phyloP scores from a whole-genome alignment of 257 asterid species.

The Solanum virginianum region DNA sequence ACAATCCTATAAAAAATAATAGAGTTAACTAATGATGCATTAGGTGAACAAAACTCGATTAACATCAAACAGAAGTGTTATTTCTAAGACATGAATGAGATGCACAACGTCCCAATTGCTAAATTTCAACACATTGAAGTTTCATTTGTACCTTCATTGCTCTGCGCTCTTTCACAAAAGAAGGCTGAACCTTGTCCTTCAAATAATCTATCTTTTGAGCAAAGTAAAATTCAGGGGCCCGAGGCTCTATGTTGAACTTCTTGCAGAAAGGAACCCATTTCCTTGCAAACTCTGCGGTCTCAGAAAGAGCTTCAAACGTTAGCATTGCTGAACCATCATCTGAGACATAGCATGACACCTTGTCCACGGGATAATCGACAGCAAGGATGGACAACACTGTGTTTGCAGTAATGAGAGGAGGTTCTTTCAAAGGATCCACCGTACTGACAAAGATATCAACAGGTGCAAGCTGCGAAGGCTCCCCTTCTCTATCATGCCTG shows the following conservation, averaged over 20 bases:
- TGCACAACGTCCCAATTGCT: background rate
- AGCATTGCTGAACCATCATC: constrained; percentile 77
- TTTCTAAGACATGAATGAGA: background rate
- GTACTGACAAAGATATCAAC: constrained; percentile 66
- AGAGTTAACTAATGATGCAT: background rate
- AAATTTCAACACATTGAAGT: background rate
- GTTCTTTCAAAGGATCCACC: constrained; percentile 72
- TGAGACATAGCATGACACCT: constrained; percentile 59
- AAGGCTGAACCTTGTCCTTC: constrained; percentile 67
- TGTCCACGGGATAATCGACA: constrained; percentile 65
- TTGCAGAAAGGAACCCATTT: constrained; percentile 74
- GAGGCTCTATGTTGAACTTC: constrained; percentile 52
- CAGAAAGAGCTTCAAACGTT: constrained; percentile 59
- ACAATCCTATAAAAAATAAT: background rate
- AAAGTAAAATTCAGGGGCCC: constrained; percentile 67
- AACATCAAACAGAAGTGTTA: background rate
- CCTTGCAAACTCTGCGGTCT: constrained; percentile 63
- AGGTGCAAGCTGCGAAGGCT: constrained; percentile 59
- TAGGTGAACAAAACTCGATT: background rate
- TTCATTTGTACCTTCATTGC: constrained; percentile 48
- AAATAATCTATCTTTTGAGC: constrained; percentile 58
- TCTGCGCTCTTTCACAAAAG: constrained; percentile 64
- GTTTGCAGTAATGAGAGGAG: constrained; percentile 64
- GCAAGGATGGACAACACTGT: constrained; percentile 58
- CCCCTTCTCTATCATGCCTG: constrained; percentile 62